A percentile compares a stretch with the other conserved stretches of the same genome.
These are phyloP conservation scores for Eucalyptus pauciflora DNA, from an alignment of 345 rosid genomes.

Conservation along the genomic window DNA sequence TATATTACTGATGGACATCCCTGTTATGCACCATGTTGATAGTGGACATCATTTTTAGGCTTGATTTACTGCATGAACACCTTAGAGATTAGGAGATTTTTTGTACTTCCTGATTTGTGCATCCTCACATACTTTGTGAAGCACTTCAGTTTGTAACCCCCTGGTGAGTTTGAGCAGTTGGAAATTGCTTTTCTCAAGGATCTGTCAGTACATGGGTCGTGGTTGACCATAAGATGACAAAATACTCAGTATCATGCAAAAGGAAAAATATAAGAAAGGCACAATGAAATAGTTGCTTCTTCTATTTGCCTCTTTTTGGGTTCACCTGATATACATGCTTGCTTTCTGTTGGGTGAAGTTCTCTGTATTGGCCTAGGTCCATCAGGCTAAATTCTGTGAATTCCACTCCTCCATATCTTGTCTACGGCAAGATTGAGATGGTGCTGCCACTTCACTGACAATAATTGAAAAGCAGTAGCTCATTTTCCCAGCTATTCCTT, in stretches of 20 bases:
- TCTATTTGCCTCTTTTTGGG: background rate
- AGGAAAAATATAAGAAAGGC: background rate
- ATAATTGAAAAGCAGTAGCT: background rate
- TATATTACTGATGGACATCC: background rate
- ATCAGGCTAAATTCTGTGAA: background rate
- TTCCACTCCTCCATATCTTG: background rate
- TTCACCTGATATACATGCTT: background rate
- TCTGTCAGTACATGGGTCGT: background rate
- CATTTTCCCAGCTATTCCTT: background rate
- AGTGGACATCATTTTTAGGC: background rate
- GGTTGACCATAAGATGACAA: background rate
- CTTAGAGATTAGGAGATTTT: background rate
- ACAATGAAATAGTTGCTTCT: background rate
- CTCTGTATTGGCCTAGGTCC: background rate
- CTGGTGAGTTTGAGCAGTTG: background rate
- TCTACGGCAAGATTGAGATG: background rate
- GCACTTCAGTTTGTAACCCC: background rate
- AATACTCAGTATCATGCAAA: background rate
- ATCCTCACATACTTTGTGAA: background rate
- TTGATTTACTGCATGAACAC: background rate
- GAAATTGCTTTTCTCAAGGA: background rate
- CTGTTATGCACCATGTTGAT: background rate
- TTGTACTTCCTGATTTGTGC: background rate
- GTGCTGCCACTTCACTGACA: background rate
- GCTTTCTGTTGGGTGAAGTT: background rate